Percentiles rank a stretch among this genome's conserved stretches.
Conservation (phyloP, 768 basidiomycete genomes). For the Tricholoma matsutake region DNA sequence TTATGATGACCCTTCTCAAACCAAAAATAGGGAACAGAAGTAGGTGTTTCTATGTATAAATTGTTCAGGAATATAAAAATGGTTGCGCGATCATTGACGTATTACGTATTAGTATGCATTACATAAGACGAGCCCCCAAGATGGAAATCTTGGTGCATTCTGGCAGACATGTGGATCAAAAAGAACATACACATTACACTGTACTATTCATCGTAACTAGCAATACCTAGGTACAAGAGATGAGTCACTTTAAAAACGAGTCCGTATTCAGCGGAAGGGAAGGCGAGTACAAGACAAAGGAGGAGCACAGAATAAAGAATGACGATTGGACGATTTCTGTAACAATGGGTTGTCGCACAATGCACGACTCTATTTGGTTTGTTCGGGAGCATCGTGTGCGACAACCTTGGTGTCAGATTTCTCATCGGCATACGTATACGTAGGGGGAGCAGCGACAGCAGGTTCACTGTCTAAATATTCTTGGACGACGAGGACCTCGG, state of each 20-base stretch:
- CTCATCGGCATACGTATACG: constrained; percentile 53
- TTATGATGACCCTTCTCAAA: too few relatives aligned
- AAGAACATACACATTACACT: not conserved
- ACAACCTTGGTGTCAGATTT: constrained; percentile 28
- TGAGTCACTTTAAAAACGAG: not conserved
- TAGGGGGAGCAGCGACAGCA: constrained; percentile 49
- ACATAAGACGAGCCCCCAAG: too few relatives aligned
- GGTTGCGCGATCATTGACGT: too few relatives aligned
- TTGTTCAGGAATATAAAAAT: too few relatives aligned
- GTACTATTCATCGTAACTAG: not conserved
- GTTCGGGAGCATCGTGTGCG: not conserved
- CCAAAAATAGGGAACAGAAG: too few relatives aligned
- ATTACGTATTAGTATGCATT: too few relatives aligned
- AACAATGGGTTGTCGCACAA: not conserved
- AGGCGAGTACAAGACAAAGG: too few relatives aligned
- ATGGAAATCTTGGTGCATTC: too few relatives aligned
- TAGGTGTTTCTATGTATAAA: too few relatives aligned
- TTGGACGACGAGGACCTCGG: constrained; percentile 33
- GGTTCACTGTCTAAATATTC: constrained; percentile 49
- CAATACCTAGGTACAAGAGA: not conserved
- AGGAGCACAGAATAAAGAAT: not conserved
- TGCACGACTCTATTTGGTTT: not conserved
- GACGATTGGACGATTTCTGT: not conserved
- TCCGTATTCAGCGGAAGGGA: not conserved
- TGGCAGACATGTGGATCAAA: not conserved